Evolutionary conservation across 495 filamentous ascomycete genomes (phyloP), one percentile per base, ranked within the genome.

Genomic region (Halenospora varia): DNA sequence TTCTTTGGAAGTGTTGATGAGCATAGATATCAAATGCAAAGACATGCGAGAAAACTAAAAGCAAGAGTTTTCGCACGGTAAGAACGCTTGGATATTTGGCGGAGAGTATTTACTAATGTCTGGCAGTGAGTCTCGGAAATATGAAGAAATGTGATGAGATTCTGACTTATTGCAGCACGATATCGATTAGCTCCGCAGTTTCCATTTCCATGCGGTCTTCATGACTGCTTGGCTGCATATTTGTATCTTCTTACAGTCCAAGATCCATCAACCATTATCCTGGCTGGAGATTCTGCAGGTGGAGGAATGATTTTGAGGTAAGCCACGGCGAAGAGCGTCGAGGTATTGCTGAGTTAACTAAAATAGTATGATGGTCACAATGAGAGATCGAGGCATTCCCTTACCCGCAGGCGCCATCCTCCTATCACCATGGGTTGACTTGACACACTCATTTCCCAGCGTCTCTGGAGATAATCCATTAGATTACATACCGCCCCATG

Each of bases 21-120:
- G 66, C 93, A 97, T 75, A 85, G 93, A 19, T 96, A 96, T 71
- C 92, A 96, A 75, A 83, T 97, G 76, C 93, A 97, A 72, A 79
- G 93, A 41, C 90, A 97, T 81, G 93, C 93, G 52, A 81, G 94
- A 55, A 97, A 97, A 73, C 73, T 97, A 53, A 90, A 91, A 67
- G 93, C 90, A 23, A 80, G 89, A 48, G 88, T 96, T 15, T 82
- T 97, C 73, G 90, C 93, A 35, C 93, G 78, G 75, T 76, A 69
- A 72, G 73, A 71, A 13, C 23, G 10, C n/a, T 48, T 47, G 22
- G 1, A 19, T 42, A 9, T 17, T 15, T 19, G 17, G 18, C 13
- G 19, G 17, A n/a, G 9, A 49, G 45, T 17, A 59, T 62, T 67
- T 53, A 67, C 25, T 35, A 3, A 24, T 23, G 42, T 6, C 42